These are phyloP conservation scores for Actinomortierella ambigua DNA, from an alignment of 371 early-diverging fungal genomes.

Conservation along the genomic window DNA sequence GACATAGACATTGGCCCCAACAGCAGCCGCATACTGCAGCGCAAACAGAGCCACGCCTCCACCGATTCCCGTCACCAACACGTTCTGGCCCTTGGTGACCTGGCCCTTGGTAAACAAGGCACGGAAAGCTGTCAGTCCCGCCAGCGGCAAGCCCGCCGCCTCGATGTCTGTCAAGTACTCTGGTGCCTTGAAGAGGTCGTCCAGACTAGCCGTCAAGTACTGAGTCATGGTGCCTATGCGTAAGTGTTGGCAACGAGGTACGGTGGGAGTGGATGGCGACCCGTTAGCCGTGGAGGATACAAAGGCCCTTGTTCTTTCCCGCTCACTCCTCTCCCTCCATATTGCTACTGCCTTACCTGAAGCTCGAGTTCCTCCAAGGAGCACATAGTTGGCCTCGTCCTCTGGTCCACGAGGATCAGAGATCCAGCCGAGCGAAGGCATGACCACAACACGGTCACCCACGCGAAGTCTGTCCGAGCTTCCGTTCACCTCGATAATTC, in stretches of 20 bases:
- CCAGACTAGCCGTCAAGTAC: slow-evolving; percentile 47
- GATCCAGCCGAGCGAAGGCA: slow-evolving; percentile 59
- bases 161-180: slow-evolving; percentile 55
- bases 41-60: slow-evolving; percentile 74
- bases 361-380: background rate
- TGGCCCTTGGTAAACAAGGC: slow-evolving; percentile 58
- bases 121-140: slow-evolving; percentile 66
- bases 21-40: slow-evolving; percentile 66
- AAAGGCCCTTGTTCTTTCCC: slow-evolving; percentile 31
- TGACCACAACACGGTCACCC: slow-evolving; percentile 53
- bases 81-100: slow-evolving; percentile 55
- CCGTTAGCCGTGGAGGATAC: background rate
- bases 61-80: slow-evolving; percentile 68
- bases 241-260: background rate
- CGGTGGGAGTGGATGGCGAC: background rate
- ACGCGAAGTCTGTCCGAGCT: slow-evolving; percentile 1
- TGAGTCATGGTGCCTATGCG: slow-evolving; percentile 61
- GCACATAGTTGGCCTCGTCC: slow-evolving; percentile 8
- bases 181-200: slow-evolving; percentile 53
- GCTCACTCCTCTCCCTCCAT: slow-evolving; percentile 49
- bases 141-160: slow-evolving; percentile 67
- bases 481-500: slow-evolving; percentile 28
- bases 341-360: slow-evolving; percentile 40
- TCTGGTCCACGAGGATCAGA: slow-evolving; percentile 60
- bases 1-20: slow-evolving; percentile 68